Evolutionary conservation across 176 grass and related monocot genomes (phyloP).

Genomic region (Aegilops tauschii): DNA sequence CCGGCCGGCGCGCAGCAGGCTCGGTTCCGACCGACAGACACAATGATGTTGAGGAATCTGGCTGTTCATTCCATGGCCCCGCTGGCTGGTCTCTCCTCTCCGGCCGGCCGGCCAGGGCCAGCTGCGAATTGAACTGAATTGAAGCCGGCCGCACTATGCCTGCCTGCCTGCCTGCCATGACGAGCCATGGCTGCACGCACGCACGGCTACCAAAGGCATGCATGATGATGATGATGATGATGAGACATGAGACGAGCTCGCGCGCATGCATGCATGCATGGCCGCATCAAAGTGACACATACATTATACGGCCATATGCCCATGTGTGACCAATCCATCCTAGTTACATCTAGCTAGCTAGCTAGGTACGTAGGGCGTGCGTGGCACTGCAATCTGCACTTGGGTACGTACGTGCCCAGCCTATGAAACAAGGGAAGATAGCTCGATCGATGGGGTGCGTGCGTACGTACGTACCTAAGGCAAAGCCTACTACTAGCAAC

Average conservation of each 20-base stretch:
- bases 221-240: neutral
- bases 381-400: neutral
- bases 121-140: neutral
- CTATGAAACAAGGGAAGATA: too few species aligned
- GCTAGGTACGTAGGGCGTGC: neutral
- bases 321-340: neutral
- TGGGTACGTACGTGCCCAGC: too few species aligned
- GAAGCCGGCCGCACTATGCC: neutral
- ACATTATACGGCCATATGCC: neutral
- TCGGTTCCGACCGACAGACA: neutral
- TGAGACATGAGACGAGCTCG: neutral
- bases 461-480: too few species aligned
- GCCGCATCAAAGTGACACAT: neutral
- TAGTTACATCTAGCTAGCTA: neutral
- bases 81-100: neutral
- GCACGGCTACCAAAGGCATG: neutral
- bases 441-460: too few species aligned
- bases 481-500: too few species aligned
- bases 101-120: neutral
- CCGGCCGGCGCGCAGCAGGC: neutral
- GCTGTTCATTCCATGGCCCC: neutral
- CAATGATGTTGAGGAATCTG: neutral
- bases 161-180: neutral
- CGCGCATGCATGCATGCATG: neutral
- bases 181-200: neutral